These are phyloP conservation scores for Sindora glabra DNA, from an alignment of 306 rosid species.

Conservation along the genomic window DNA sequence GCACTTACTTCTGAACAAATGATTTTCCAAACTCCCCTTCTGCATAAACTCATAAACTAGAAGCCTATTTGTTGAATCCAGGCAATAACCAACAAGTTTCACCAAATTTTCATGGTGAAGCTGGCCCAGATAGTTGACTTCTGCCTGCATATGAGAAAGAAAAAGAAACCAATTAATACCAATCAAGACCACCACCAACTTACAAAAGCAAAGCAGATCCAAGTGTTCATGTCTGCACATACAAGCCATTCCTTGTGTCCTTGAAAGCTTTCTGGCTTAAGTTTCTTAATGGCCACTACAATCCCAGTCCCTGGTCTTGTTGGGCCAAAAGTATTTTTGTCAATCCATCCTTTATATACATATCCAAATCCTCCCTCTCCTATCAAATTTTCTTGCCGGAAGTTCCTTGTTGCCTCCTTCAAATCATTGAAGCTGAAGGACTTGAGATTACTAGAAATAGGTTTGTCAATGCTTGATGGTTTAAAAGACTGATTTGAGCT, in stretches of 20 bases:
- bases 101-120: constrained; percentile 83
- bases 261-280: constrained; percentile 87
- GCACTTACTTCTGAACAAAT: constrained; percentile 78
- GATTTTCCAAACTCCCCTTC: constrained; percentile 84
- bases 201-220: background rate
- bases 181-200: constrained; percentile 3
- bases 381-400: constrained; percentile 59
- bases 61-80: constrained; percentile 71
- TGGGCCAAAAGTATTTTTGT: constrained; percentile 59
- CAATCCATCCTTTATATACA: constrained; percentile 91
- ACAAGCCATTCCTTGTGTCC: constrained; percentile 99
- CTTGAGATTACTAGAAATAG: constrained; percentile 33
- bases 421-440: constrained; percentile 71
- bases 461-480: constrained; percentile 23
- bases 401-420: constrained; percentile 69
- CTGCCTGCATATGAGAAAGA: constrained; percentile 48
- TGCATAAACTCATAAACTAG: constrained; percentile 88
- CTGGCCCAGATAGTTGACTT: constrained; percentile 89
- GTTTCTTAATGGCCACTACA: constrained; percentile 84
- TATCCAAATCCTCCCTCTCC: constrained; percentile 95
- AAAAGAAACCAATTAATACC: background rate
- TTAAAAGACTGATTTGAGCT: background rate
- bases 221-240: constrained; percentile 28
- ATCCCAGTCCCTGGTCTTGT: constrained; percentile 81
- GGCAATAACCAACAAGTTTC: constrained; percentile 84